phyloP scores from a whole-genome alignment of 2,329 filamentous ascomycete species.

The Atkinsonella texensis region DNA sequence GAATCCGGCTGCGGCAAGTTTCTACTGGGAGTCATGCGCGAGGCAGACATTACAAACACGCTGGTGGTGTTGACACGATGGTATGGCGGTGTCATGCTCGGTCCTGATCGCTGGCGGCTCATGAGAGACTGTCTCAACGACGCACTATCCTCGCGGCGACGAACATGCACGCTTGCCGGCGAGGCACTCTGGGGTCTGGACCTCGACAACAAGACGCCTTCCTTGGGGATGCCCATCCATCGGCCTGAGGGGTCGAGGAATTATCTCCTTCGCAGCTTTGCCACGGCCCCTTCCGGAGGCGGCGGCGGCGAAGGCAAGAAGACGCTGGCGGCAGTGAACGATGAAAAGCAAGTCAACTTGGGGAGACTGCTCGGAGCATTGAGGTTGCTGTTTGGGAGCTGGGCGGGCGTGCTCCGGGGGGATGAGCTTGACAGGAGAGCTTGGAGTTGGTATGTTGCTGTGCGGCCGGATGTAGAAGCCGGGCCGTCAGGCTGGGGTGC shows the following conservation, averaged over 20 bases:
- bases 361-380: slow-evolving; percentile 58
- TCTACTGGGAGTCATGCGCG: slow-evolving; percentile 40
- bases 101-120: slow-evolving; percentile 49
- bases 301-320: slow-evolving; percentile 28
- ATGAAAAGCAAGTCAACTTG: slow-evolving; percentile 58
- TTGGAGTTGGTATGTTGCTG: slow-evolving; percentile 70
- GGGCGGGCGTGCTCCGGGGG: slow-evolving; percentile 49
- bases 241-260: slow-evolving; percentile 55
- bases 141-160: slow-evolving; percentile 36
- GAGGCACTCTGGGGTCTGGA: slow-evolving; percentile 52
- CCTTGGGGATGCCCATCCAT: slow-evolving; percentile 55
- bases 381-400: slow-evolving; percentile 61
- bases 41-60: slow-evolving; percentile 36
- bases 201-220: slow-evolving; percentile 35
- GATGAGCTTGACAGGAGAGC: slow-evolving; percentile 63
- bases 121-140: slow-evolving; percentile 46
- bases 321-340: slow-evolving; percentile 36
- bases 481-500: slow-evolving; percentile 75
- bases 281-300: slow-evolving; percentile 24
- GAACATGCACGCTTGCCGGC: slow-evolving; percentile 24
- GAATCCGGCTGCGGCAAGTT: slow-evolving; percentile 47
- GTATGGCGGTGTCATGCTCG: slow-evolving; percentile 51
- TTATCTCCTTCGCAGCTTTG: slow-evolving; percentile 50
- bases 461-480: slow-evolving; percentile 62
- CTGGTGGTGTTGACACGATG: slow-evolving; percentile 49